phyloP scores from a whole-genome alignment of 768 basidiomycete species.

The Mycena pura region DNA sequence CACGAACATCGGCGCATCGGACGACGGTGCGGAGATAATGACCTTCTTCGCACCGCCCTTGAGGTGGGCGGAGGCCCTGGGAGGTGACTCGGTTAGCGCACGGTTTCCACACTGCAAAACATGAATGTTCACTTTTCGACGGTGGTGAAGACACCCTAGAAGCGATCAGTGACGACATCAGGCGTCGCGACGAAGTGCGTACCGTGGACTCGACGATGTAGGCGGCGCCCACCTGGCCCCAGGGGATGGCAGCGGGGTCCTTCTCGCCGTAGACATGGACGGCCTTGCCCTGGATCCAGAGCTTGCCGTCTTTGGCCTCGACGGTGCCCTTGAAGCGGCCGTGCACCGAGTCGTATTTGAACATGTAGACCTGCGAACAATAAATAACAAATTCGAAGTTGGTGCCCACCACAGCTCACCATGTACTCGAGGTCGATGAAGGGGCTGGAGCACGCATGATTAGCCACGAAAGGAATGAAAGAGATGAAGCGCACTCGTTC shows the following conservation, averaged over 20 bases:
- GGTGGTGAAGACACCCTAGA: constrained; percentile 95
- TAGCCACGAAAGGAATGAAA: constrained; percentile 11
- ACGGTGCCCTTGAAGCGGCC: constrained; percentile 90
- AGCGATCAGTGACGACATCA: constrained; percentile 15
- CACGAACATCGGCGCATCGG: constrained; percentile 95
- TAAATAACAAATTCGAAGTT: background rate
- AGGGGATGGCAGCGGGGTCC: constrained; percentile 86
- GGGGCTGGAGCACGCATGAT: constrained; percentile 3
- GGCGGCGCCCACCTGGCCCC: constrained; percentile 81
- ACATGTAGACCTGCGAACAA: constrained; percentile 85
- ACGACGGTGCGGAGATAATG: constrained; percentile 98
- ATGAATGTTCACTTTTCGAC: constrained; percentile 69
- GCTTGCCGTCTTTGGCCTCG: constrained; percentile 86
- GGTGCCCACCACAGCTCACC: constrained; percentile 55
- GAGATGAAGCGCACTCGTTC: constrained; percentile 75
- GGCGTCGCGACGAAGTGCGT: constrained; percentile 32
- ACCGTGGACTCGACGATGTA: constrained; percentile 98
- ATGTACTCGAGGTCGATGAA: constrained; percentile 98
- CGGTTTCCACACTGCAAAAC: too few species aligned
- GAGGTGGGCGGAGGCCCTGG: constrained; percentile 89
- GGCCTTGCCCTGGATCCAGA: constrained; percentile 79
- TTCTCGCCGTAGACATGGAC: constrained; percentile 85
- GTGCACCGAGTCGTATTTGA: constrained; percentile 96
- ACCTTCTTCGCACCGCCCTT: constrained; percentile 99
- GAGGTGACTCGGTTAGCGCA: too few species aligned